Conservation (phyloP, 169 alveolate species). For the Eimeria brunetti region DNA sequence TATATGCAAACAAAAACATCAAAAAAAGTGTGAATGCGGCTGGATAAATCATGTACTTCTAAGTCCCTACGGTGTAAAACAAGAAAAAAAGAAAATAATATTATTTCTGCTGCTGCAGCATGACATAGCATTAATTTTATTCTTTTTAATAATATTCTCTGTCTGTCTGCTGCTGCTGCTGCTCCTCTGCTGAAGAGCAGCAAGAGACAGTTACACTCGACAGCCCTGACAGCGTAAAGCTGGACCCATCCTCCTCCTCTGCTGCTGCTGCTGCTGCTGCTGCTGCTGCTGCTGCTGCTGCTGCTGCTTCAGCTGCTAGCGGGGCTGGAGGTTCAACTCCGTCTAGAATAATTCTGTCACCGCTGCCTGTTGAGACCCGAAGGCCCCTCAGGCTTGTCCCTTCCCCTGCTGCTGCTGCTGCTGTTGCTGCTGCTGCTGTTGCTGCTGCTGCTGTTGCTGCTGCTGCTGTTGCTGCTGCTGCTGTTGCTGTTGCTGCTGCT, state of each 20-base stretch:
- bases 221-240: constrained; percentile 24
- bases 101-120: too few relatives aligned
- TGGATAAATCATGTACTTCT: too few relatives aligned
- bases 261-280: too few relatives aligned
- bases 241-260: constrained; percentile 7
- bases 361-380: constrained; percentile 42
- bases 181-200: constrained; percentile 5
- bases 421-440: neutral
- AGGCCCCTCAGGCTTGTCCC: neutral
- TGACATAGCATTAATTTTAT: too few relatives aligned
- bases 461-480: constrained; percentile 14
- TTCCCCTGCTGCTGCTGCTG: neutral
- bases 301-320: neutral
- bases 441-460: neutral
- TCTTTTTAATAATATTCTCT: too few relatives aligned
- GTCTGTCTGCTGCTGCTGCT: constrained; percentile 10
- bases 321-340: neutral
- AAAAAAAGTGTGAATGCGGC: neutral
- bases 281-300: too few relatives aligned
- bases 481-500: constrained; percentile 19
- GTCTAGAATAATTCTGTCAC: neutral
- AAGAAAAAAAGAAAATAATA: too few relatives aligned
- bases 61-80: too few relatives aligned
- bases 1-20: neutral
- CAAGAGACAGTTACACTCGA: neutral